These are phyloP conservation scores for Neopestalotiopsis clavispora DNA, from an alignment of 2,329 filamentous ascomycete genomes.

Conservation along the genomic window DNA sequence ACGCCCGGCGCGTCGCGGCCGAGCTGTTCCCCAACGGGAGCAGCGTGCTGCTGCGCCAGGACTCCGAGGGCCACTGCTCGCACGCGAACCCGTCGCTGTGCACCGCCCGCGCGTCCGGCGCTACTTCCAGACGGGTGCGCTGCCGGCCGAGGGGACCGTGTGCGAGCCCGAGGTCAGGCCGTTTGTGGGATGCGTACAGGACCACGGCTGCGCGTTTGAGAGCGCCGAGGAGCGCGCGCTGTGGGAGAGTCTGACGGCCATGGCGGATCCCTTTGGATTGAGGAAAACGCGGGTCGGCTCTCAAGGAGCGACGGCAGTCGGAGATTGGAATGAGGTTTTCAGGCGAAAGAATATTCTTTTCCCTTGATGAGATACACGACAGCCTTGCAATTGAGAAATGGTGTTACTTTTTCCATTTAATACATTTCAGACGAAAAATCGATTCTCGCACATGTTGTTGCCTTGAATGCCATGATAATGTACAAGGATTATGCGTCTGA, in stretches of 20 bases:
- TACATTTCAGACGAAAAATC: no score
- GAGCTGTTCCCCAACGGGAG: constrained; percentile 15
- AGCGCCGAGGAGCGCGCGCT: constrained; percentile 8
- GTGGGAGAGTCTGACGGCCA: neutral
- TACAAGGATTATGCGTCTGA: neutral
- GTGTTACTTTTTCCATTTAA: neutral
- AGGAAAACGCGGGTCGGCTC: neutral
- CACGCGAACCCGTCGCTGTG: constrained; percentile 17
- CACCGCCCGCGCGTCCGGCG: constrained; percentile 12
- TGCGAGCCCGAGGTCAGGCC: constrained; percentile 16
- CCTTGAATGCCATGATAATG: neutral
- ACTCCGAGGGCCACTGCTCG: constrained; percentile 16
- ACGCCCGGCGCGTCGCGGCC: neutral
- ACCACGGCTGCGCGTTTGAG: neutral
- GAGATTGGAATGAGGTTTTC: neutral
- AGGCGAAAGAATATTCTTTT: neutral
- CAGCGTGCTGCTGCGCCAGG: constrained; percentile 16
- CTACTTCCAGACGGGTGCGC: constrained; percentile 15
- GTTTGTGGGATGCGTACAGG: constrained; percentile 11
- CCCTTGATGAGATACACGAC: neutral
- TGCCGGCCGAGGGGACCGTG: constrained; percentile 4
- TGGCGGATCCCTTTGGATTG: constrained; percentile 6
- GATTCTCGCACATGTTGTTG: neutral
- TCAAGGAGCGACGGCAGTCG: neutral
- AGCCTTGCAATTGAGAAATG: no score